These are phyloP conservation scores for Kurtzmaniella cleridarum DNA, from an alignment of 805 yeast genomes.

Conservation along the genomic window DNA sequence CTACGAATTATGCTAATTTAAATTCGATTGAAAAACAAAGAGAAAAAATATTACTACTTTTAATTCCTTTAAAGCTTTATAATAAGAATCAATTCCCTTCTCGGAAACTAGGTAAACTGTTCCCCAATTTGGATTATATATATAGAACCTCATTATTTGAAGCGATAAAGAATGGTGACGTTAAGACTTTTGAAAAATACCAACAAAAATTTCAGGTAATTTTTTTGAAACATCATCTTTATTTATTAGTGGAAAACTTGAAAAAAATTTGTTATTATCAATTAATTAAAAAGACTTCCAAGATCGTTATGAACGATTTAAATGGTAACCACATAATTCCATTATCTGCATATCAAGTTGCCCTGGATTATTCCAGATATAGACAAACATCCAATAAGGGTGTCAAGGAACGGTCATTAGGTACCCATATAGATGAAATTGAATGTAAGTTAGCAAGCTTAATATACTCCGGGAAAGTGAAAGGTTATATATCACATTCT, in stretches of 20 bases:
- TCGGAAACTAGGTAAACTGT: conserved; percentile 28
- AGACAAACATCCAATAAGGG: conserved; percentile 3
- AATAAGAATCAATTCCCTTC: conserved; percentile 45
- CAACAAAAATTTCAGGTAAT: conserved; percentile 2
- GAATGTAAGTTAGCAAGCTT: conserved; percentile 68
- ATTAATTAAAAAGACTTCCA: conserved; percentile 39
- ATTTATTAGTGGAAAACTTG: conserved; percentile 51
- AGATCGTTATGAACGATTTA: conserved; percentile 17
- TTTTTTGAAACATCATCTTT: conserved; percentile 45
- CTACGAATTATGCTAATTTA: conserved; percentile 17
- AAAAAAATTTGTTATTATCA: conserved; percentile 46
- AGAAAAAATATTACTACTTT: conserved; percentile 48
- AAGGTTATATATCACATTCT: conserved; percentile 79
- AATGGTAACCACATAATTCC: conserved; percentile 30
- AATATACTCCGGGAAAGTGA: conserved; percentile 55
- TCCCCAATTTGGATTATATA: conserved; percentile 35
- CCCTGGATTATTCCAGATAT: conserved; percentile 30
- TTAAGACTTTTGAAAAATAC: conserved; percentile 43
- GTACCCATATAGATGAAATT: conserved; percentile 40
- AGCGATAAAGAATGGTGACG: conserved; percentile 51
- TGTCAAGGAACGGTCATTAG: conserved; percentile 1
- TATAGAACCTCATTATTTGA: conserved; percentile 44
- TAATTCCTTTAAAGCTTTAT: conserved; percentile 60
- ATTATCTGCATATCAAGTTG: conserved; percentile 39
- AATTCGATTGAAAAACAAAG: conserved; percentile 18